These are phyloP conservation scores for Myrica gale DNA, from an alignment of 306 rosid species.

Conservation along the genomic window DNA sequence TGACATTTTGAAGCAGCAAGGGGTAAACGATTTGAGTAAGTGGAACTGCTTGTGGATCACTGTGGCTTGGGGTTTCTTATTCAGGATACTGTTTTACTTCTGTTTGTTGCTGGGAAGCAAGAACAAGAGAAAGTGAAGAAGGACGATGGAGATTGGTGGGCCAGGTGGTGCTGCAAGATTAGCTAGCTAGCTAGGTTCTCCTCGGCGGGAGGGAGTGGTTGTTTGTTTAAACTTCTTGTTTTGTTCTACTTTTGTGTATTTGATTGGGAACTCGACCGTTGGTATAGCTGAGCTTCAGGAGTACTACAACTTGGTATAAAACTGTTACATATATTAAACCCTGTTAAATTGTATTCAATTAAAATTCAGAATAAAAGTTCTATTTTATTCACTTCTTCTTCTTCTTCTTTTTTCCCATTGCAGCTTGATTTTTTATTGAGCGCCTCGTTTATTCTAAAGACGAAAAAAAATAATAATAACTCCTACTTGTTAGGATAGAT, in stretches of 20 bases:
- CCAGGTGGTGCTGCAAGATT: background rate
- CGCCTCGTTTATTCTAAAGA: no score
- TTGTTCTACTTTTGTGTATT: background rate
- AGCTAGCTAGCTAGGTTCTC: no score
- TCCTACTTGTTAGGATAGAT: no score
- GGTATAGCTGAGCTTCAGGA: background rate
- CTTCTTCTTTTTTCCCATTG: no score
- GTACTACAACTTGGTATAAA: background rate
- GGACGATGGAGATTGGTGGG: background rate
- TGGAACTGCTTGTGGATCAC: constrained; percentile 87
- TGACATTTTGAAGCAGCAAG: constrained; percentile 68
- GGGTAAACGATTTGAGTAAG: constrained; percentile 66
- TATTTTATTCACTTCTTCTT: no score
- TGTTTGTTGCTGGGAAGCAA: constrained; percentile 73
- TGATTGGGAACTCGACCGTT: background rate
- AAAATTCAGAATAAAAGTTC: no score
- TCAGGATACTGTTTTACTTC: constrained; percentile 81
- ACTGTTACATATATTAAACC: background rate
- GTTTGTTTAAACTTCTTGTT: background rate
- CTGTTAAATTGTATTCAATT: no score
- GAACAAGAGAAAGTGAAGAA: constrained; percentile 70
- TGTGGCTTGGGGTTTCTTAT: constrained; percentile 90
- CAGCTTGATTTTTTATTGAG: no score
- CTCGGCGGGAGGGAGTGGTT: background rate
- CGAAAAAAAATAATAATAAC: no score